phyloP scores from a whole-genome alignment of 2,329 filamentous ascomycete genomes.

The Diaporthe citri region DNA sequence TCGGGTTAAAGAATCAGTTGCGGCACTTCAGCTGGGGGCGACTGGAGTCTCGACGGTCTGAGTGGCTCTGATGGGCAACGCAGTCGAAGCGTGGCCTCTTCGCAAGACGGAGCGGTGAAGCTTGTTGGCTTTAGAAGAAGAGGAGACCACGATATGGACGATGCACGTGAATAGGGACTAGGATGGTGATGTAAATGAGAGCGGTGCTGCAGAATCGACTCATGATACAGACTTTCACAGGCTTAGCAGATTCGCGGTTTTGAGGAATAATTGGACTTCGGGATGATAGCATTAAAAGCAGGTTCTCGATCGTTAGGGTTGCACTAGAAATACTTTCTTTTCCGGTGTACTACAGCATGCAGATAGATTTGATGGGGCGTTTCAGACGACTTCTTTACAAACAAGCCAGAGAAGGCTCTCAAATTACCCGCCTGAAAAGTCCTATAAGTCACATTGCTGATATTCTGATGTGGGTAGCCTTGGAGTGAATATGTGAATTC shows the following conservation, averaged over 20 bases:
- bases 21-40: not conserved
- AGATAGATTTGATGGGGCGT: not conserved
- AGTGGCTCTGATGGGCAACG: not conserved
- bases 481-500: not conserved
- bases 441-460: not conserved
- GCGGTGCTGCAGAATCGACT: not conserved
- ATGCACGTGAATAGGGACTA: not conserved
- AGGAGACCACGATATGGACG: not conserved
- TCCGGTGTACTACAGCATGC: not conserved
- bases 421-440: too few species aligned
- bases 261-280: not conserved
- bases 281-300: slow-evolving; percentile 8
- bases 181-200: not conserved
- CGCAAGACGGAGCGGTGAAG: not conserved
- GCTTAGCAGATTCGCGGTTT: not conserved
- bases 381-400: not conserved
- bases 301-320: not conserved
- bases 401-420: too few species aligned
- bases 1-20: not conserved
- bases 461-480: not conserved
- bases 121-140: too few species aligned
- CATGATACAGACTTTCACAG: not conserved
- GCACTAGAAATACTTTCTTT: not conserved
- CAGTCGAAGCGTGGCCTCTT: not conserved
- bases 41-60: not conserved